Conservation (phyloP, 768 basidiomycete species). For the Pulveroboletus sp. region DNA sequence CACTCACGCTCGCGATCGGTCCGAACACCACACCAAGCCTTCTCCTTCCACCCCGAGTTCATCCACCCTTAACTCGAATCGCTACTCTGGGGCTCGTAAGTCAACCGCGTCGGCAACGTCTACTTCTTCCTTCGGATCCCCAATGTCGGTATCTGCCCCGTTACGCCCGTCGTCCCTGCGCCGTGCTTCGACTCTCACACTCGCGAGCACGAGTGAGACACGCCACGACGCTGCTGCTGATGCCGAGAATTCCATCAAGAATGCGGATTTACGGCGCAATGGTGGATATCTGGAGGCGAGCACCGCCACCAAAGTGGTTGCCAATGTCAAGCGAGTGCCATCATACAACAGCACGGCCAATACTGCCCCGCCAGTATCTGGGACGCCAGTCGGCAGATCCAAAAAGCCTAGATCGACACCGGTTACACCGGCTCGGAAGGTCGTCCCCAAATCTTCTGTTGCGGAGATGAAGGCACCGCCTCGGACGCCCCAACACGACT, state of each 20-base stretch:
- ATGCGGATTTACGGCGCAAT: constrained; percentile 8
- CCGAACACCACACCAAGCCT: constrained; percentile 19
- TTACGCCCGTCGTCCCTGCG: constrained; percentile 44
- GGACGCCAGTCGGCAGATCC: constrained; percentile 12
- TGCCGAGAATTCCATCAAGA: constrained; percentile 8
- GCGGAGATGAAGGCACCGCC: constrained; percentile 14
- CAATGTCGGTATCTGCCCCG: constrained; percentile 35
- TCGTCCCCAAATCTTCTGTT: not conserved
- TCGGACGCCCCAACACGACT: constrained; percentile 25
- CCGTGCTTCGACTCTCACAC: constrained; percentile 32
- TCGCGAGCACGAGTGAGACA: constrained; percentile 20
- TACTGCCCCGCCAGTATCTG: not conserved
- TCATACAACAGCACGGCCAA: constrained; percentile 40
- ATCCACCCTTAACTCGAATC: constrained; percentile 52
- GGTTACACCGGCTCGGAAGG: constrained; percentile 4
- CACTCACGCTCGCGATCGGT: constrained; percentile 24
- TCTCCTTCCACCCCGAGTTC: constrained; percentile 60
- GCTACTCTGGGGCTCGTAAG: constrained; percentile 27
- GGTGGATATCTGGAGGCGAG: constrained; percentile 16
- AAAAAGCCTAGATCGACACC: constrained; percentile 14
- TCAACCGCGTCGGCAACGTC: constrained; percentile 28
- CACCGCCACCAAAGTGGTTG: constrained; percentile 17
- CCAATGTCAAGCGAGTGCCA: constrained; percentile 45
- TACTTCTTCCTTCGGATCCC: constrained; percentile 34
- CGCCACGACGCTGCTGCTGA: constrained; percentile 8